Base-by-base conservation (phyloP, 345 rosid species). In the Balakata baccata region DNA sequence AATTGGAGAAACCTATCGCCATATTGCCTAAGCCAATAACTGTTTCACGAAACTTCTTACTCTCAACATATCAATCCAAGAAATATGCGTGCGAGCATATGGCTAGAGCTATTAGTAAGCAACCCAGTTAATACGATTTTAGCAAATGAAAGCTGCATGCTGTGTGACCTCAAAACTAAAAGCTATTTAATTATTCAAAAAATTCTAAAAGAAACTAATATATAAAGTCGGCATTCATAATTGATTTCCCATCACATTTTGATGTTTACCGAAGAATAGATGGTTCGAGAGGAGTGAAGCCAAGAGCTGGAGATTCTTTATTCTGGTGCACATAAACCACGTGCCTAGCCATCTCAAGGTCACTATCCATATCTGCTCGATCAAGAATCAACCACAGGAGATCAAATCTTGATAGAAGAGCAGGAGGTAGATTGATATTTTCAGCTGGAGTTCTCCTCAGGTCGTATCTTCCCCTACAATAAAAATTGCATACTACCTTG, bases 361-460 rank as follows among this genome's bases (percentile, higher is more conserved):
- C 98, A 68, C 84, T 86, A 77, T 89, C 99, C 99, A 92, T 91
- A 62, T 95, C 99, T 66, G 98, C 98, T 77, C 94, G 87, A 83
- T 95, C 99, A 69, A 92, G 87, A 78, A 95, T 95, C 89, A 95
- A 73, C 99, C 98, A 92, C 67, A 92, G 83, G 73, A 95, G 92
- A 81, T 92, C 99, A 73, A 95, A 92, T 82, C 97, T 86, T 69
- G 97, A 95, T 41, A 95, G 88, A 68, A 95, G 94, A 60, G 99
- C 99, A 39, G 97, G 97, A 74, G 99, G 99, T 64, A 95, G 90
- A 80, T 92, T 95, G 61, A 95, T 91, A 82, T 92, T 95, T 84
- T 95, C 98, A 39, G 98, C 98, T 56, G 99, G 99, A 60, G 97
- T 95, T 85, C 98, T 91, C 52, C 97, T 84, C 64, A 90, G 81